phyloP scores from a whole-genome alignment of 2,329 filamentous ascomycete genomes.

The Alternaria burnsii region DNA sequence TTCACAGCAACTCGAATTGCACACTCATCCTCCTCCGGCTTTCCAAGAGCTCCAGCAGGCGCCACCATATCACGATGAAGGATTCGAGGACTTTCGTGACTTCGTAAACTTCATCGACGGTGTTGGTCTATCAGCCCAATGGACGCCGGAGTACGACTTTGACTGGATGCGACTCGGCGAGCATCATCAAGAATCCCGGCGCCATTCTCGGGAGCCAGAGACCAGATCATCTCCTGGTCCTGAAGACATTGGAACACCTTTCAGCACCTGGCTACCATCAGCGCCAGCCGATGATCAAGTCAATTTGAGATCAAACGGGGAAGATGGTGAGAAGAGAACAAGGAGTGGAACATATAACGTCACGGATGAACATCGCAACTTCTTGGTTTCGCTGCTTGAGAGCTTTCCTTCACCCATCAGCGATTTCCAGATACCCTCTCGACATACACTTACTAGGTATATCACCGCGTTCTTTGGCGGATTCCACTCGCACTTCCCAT shows the following conservation, averaged over 20 bases:
- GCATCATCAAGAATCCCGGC: conserved; percentile 27
- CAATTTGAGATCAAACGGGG: conserved; percentile 29
- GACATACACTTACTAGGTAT: conserved; percentile 42
- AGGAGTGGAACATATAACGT: conserved; percentile 35
- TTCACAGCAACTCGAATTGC: conserved; percentile 20
- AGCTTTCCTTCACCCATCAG: conserved; percentile 33
- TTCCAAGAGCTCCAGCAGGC: conserved; percentile 20
- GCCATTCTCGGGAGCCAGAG: conserved; percentile 30
- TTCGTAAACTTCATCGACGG: conserved; percentile 47
- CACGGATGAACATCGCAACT: conserved; percentile 38
- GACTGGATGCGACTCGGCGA: conserved; percentile 37
- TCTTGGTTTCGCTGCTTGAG: conserved; percentile 28
- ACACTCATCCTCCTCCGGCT: conserved; percentile 13
- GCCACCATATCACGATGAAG: conserved; percentile 31
- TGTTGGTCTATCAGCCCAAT: conserved; percentile 42
- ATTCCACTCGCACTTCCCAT: conserved; percentile 47
- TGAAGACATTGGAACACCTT: conserved; percentile 43
- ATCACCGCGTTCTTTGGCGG: conserved; percentile 43
- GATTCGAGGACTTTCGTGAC: conserved; percentile 42
- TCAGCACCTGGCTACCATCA: conserved; percentile 43
- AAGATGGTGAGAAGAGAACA: conserved; percentile 28
- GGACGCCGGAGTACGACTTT: conserved; percentile 43
- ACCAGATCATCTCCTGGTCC: conserved; percentile 24
- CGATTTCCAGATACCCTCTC: conserved; percentile 41
- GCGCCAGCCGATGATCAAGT: conserved; percentile 41